Evolutionary conservation across 139 green algal species (phyloP).

Genomic region (Chlorella sp.): DNA sequence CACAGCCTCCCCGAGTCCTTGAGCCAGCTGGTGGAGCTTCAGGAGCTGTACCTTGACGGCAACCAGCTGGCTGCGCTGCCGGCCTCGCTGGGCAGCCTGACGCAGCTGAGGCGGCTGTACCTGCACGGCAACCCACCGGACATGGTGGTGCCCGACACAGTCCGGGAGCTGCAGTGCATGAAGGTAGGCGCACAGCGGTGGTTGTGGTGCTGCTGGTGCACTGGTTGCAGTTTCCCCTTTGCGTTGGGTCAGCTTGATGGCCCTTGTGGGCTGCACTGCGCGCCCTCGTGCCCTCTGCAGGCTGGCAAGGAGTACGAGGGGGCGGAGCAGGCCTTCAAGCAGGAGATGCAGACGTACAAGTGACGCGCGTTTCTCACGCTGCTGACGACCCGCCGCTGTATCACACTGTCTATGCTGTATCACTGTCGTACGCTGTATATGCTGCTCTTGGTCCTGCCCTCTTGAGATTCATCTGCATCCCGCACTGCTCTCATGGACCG

Average conservation of each 20-base stretch:
- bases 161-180: conserved; percentile 13
- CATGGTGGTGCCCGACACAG: conserved; percentile 11
- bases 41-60: conserved; percentile 40
- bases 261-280: too few relatives aligned
- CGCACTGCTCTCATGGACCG: too few relatives aligned
- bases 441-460: too few relatives aligned
- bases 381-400: too few relatives aligned
- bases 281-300: too few relatives aligned
- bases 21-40: conserved; percentile 16
- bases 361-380: too few relatives aligned
- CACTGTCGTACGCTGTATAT: too few relatives aligned
- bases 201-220: too few relatives aligned
- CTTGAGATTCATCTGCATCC: too few relatives aligned
- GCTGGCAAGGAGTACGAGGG: conserved; percentile 10
- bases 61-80: conserved; percentile 72
- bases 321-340: conserved; percentile 11
- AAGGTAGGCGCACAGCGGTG: not conserved
- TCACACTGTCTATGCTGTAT: too few relatives aligned
- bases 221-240: too few relatives aligned
- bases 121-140: not conserved
- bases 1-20: not conserved
- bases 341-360: conserved; percentile 25
- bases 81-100: conserved; percentile 50
- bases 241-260: too few relatives aligned
- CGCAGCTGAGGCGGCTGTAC: conserved; percentile 53